These are phyloP conservation scores for Chlorociboria aeruginascens DNA, from an alignment of 495 filamentous ascomycete genomes.

Conservation along the genomic window DNA sequence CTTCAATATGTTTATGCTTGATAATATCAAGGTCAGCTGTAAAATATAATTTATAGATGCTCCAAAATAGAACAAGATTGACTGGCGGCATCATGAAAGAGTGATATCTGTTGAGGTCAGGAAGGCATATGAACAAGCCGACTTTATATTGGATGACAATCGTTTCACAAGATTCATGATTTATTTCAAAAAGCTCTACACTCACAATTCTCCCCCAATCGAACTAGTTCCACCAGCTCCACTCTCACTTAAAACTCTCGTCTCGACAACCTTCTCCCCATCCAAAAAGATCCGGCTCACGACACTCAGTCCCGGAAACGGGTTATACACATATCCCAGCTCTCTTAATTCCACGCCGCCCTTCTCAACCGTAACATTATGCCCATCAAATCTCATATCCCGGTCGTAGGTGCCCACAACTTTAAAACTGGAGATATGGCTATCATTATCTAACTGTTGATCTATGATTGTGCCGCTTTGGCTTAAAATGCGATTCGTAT, in stretches of 20 bases:
- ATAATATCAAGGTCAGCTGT: too few relatives aligned
- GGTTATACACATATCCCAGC: conserved; percentile 39
- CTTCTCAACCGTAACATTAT: conserved; percentile 32
- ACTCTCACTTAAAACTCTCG: conserved; percentile 38
- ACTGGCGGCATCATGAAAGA: too few relatives aligned
- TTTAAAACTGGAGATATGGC: conserved; percentile 25
- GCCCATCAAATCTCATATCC: conserved; percentile 42
- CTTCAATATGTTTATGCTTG: too few relatives aligned
- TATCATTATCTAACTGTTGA: conserved; percentile 39
- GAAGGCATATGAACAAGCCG: too few relatives aligned
- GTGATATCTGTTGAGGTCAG: too few relatives aligned
- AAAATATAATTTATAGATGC: too few relatives aligned
- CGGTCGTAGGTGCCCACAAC: conserved; percentile 34
- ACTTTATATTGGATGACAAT: too few relatives aligned
- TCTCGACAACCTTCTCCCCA: conserved; percentile 28
- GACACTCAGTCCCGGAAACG: conserved; percentile 36
- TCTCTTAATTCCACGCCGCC: conserved; percentile 31
- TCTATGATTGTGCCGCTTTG: conserved; percentile 43
- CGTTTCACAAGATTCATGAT: too few relatives aligned
- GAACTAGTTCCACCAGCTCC: conserved; percentile 37
- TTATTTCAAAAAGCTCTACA: too few relatives aligned
- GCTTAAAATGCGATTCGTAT: conserved; percentile 41
- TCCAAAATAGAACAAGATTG: too few relatives aligned
- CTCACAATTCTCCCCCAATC: conserved; percentile 15
- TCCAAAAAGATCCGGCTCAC: conserved; percentile 36